Evolutionary conservation across 1,284 basidiomycete species (phyloP).

Genomic region (Ceratobasidium sp.): DNA sequence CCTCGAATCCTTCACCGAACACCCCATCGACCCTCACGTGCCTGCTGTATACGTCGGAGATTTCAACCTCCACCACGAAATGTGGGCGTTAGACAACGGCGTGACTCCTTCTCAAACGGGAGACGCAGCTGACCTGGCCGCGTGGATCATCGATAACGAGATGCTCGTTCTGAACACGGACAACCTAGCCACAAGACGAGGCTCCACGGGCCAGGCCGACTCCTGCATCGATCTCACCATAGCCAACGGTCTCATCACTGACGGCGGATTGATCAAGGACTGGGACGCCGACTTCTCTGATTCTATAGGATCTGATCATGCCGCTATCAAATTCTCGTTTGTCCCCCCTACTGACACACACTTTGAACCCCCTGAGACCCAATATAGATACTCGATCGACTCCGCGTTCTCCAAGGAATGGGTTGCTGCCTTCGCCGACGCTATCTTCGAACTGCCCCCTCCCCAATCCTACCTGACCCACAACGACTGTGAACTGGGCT

Average conservation of each 20-base stretch:
- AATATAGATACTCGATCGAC: not conserved
- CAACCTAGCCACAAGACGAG: not conserved
- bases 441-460: not conserved
- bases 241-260: not conserved
- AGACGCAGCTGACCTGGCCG: conserved; percentile 16
- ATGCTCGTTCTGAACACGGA: not conserved
- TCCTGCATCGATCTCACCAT: conserved; percentile 36
- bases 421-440: no score
- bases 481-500: conserved; percentile 1
- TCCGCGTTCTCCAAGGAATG: not conserved
- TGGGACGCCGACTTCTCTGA: not conserved
- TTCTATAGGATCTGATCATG: conserved; percentile 3
- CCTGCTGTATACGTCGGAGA: conserved; percentile 26
- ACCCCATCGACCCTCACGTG: not conserved
- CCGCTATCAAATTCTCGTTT: not conserved
- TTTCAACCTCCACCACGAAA: conserved; percentile 41
- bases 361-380: not conserved
- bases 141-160: conserved; percentile 28
- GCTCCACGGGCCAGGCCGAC: not conserved
- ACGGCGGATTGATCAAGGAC: not conserved
- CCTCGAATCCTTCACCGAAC: not conserved
- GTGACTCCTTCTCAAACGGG: not conserved
- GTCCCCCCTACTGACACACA: not conserved
- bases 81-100: not conserved
- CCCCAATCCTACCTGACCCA: not conserved